Conservation (phyloP, 768 basidiomycete species). For the Fibroporia radiculosa region DNA sequence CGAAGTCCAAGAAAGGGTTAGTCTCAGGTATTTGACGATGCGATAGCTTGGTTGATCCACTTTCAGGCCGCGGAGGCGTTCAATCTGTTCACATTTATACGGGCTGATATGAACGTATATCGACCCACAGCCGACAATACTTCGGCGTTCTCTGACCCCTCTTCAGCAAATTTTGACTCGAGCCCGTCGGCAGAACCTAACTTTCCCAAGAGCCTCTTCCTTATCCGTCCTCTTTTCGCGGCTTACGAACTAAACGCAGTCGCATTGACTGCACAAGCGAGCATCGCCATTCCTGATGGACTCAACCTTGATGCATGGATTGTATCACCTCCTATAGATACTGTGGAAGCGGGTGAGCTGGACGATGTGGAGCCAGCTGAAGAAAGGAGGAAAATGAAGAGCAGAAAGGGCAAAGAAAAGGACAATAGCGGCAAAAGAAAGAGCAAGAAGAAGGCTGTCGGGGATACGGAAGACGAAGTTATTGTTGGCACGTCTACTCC, state of each 20-base stretch:
- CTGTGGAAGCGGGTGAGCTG: slow-evolving; percentile 22
- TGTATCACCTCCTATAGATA: slow-evolving; percentile 39
- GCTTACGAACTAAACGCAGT: slow-evolving; percentile 83
- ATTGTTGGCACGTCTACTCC: slow-evolving; percentile 33
- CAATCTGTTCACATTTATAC: slow-evolving; percentile 69
- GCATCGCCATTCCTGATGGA: slow-evolving; percentile 75
- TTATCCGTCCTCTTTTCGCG: slow-evolving; percentile 74
- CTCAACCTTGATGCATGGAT: slow-evolving; percentile 85
- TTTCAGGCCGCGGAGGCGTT: slow-evolving; percentile 72
- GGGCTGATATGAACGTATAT: slow-evolving; percentile 58
- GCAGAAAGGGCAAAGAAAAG: slow-evolving; percentile 31
- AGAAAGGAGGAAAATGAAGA: slow-evolving; percentile 32
- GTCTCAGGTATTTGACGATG: slow-evolving; percentile 4
- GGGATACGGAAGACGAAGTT: slow-evolving; percentile 29
- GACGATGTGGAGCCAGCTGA: slow-evolving; percentile 29
- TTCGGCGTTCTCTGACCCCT: slow-evolving; percentile 30
- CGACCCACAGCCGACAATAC: slow-evolving; percentile 29
- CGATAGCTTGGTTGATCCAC: background rate
- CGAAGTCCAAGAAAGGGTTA: slow-evolving; percentile 88
- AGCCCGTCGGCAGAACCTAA: slow-evolving; percentile 33
- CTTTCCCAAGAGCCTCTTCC: slow-evolving; percentile 86
- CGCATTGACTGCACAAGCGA: slow-evolving; percentile 69
- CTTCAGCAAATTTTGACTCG: slow-evolving; percentile 31
- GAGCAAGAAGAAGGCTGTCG: slow-evolving; percentile 40
- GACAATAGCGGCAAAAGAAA: slow-evolving; percentile 28